Evolutionary conservation across 768 basidiomycete genomes (phyloP), one percentile per base, ranked within the genome.

Genomic region (Tricholoma furcatifolium): DNA sequence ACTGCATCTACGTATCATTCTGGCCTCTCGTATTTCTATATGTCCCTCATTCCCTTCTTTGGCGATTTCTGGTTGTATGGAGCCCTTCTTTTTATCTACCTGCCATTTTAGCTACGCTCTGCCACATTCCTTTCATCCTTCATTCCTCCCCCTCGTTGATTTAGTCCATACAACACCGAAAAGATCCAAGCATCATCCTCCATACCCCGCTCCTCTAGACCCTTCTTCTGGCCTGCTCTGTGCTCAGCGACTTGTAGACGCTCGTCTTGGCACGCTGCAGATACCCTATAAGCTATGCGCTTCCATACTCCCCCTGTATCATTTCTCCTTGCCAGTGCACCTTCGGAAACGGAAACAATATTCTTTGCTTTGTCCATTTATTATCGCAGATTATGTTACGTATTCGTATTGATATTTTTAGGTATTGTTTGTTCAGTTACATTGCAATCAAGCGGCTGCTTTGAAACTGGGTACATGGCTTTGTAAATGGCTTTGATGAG

Each of bases 21-120:
- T 17, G 35, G 12, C 45, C 34, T 40, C 32, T 24, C 20, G 30
- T 43, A 27, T 51, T 35, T 32, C n/a, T 31, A 31, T 24, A 14
- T 5, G 24, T 31, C 24, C 30, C n/a, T 23, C 47, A 39, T 31
- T n/a, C 42, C 27, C 39, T 34, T 36, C n/a, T 18, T 20, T 36
- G 21, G 27, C 23, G 4, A 14, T 23, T 52, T 55, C 52, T 51
- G 50, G 34, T 54, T 57, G 58, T 55, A 53, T 32, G 42, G 40
- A 55, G 12, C n/a, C 45, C 40, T 43, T 50, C 42, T 43, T 48
- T 45, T 34, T 17, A 38, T 40, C 42, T 38, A 44, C 43, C 43
- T 12, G 38, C 14, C 21, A 42, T 39, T 48, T 40, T 42, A 47
- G 21, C 47, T 20, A 27, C 32, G 7, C 27, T 27, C 4, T 27